Evolutionary conservation across 2,329 filamentous ascomycete species (phyloP).

Genomic region (Microcyclospora tardicrescens): DNA sequence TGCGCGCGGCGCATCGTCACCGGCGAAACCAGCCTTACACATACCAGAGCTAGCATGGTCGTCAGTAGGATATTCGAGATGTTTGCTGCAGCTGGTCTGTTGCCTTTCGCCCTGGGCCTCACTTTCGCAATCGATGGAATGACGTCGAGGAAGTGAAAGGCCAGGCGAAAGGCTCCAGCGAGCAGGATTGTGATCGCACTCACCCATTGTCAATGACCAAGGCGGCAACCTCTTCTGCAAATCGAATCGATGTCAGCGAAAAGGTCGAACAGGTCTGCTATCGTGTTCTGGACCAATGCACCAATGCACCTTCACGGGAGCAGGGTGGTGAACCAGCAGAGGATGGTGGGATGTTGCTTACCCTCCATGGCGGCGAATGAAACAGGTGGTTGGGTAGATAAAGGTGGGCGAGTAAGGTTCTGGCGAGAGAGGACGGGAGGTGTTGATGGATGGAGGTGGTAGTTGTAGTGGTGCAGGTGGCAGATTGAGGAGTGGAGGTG

Average conservation of each 20-base stretch:
- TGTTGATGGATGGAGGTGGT: neutral
- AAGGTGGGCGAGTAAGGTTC: conserved; percentile 1
- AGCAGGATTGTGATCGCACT: conserved; percentile 38
- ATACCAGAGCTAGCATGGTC: conserved; percentile 74
- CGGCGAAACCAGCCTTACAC: conserved; percentile 99
- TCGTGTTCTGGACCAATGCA: conserved; percentile 2
- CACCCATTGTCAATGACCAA: conserved; percentile 99
- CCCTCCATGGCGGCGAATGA: conserved; percentile 14
- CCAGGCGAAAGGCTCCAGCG: conserved; percentile 3
- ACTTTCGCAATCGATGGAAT: conserved; percentile 13
- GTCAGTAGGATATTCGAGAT: conserved; percentile 13
- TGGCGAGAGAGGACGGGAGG: conserved; percentile 2
- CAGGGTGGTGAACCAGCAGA: neutral
- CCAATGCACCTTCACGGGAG: conserved; percentile 3
- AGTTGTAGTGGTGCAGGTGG: no score
- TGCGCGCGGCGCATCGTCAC: conserved; percentile 99
- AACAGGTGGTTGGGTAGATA: conserved; percentile 5
- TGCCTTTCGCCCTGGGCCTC: conserved; percentile 1
- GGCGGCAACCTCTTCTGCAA: conserved; percentile 95
- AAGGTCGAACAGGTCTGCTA: neutral
- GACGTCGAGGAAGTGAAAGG: conserved; percentile 14
- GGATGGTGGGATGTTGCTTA: conserved; percentile 8
- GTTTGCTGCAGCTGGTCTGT: conserved; percentile 1
- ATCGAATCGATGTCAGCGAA: conserved; percentile 12
- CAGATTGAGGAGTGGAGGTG: no score